phyloP scores from a whole-genome alignment of 441 rosid genomes.

The Corymbia citriodora region DNA sequence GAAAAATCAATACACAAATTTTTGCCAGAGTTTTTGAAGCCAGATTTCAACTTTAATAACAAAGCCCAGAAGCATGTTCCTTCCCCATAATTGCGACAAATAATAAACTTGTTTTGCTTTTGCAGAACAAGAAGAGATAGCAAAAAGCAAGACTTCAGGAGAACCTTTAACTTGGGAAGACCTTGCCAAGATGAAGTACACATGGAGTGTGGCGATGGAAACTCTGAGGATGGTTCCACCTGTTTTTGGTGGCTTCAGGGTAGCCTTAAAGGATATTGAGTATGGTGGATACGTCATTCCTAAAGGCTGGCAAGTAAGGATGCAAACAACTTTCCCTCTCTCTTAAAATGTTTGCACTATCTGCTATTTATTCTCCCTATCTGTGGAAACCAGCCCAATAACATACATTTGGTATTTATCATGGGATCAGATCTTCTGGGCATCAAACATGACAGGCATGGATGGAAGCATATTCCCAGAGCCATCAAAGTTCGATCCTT shows the following conservation, averaged over 20 bases:
- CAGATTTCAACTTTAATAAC: neutral
- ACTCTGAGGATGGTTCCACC: conserved; percentile 42
- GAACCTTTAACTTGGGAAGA: conserved; percentile 44
- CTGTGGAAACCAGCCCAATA: too few species aligned
- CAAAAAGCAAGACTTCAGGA: conserved; percentile 25
- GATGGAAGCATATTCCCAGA: conserved; percentile 34
- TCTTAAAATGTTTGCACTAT: neutral
- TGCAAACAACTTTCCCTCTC: neutral
- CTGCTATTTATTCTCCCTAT: neutral
- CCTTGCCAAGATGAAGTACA: conserved; percentile 47
- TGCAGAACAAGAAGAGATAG: conserved; percentile 48
- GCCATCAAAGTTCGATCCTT: conserved; percentile 35
- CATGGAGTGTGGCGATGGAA: conserved; percentile 60
- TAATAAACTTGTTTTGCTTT: neutral
- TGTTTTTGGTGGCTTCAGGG: conserved; percentile 40
- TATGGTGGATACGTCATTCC: conserved; percentile 42
- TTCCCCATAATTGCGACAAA: neutral
- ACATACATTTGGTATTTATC: neutral
- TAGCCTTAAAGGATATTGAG: conserved; percentile 30
- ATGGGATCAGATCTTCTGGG: conserved; percentile 40
- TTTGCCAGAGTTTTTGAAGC: neutral
- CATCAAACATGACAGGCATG: conserved; percentile 34
- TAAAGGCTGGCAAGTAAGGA: conserved; percentile 45
- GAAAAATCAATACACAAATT: neutral
- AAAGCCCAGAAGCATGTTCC: neutral